Base-by-base conservation (phyloP, 805 yeast genomes). In the Candida oleophila region DNA sequence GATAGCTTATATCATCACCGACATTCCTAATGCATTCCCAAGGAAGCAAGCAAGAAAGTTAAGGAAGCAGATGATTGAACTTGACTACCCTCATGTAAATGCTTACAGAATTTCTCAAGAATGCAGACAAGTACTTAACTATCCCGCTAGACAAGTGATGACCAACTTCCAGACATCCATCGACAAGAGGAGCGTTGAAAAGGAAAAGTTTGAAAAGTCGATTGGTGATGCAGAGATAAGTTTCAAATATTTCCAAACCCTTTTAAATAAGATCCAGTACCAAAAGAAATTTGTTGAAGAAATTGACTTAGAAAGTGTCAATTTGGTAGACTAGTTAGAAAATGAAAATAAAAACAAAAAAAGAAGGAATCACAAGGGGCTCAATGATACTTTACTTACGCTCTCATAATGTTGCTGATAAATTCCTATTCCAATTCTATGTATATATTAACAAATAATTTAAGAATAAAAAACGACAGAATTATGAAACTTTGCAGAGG, bases 11-110 rank as follows among this genome's bases (percentile, higher is more conserved):
- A 61, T 90, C 47, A 69, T 89, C 16, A 73, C 76, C 49, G 98
- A 94, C 63, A 81, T 95, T 12, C 97, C 97, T 2, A 80, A 85
- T 55, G 96, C 97, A 0, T 81, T 89, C 55, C 95, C 96, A 16
- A 74, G 89, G 53, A 90, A 90, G 48, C 77, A 89, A 48, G 89
- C 94, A 0, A 73, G 76, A 41, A 89, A 87, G 64, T 78, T 92
- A 53, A 79, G 78, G 51, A 60, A 60, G 4, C 86, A 85, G 56
- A 71, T 94, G 30, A 73, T 73, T 37, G 79, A 77, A 14, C 65
- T 82, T 54, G 97, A 91, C 49, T 94, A 90, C 57, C 82, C 87
- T 11, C 94, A 87, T 55, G 56, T 73, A 39, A 92, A 91, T 61
- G 82, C 96, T 1, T 78, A 76, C 41, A 76, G 99, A 49, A 79